Conservation (phyloP, 2,329 filamentous ascomycete species). For the Fusarium hainanense region DNA sequence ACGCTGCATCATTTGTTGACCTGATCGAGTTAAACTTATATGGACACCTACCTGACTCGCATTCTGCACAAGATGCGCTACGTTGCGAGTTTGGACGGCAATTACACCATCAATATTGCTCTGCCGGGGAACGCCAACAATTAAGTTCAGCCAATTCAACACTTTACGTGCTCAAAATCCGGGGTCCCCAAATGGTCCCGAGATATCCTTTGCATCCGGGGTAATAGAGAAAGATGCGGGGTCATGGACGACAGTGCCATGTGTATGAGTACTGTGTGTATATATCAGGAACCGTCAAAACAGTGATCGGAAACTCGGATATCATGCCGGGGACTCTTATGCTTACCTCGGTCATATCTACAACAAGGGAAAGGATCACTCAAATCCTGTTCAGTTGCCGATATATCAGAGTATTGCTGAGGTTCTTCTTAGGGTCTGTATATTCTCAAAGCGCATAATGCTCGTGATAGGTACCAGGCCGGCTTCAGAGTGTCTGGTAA, state of each 20-base stretch:
- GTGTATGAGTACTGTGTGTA: neutral
- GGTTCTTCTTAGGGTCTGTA: neutral
- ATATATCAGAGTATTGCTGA: slow-evolving; percentile 5
- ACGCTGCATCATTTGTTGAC: neutral
- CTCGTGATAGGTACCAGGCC: neutral
- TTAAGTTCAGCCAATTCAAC: slow-evolving; percentile 3
- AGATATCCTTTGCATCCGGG: slow-evolving; percentile 28
- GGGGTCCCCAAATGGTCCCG: slow-evolving; percentile 17
- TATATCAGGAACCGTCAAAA: slow-evolving; percentile 4
- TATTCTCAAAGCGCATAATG: neutral
- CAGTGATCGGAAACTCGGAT: slow-evolving; percentile 22
- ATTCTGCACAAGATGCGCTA: neutral
- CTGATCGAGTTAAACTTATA: slow-evolving; percentile 10
- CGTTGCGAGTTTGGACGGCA: neutral
- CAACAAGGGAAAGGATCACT: neutral
- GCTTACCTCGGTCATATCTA: slow-evolving; percentile 26
- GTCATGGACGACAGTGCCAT: slow-evolving; percentile 11
- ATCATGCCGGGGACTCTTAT: slow-evolving; percentile 15
- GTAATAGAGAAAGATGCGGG: slow-evolving; percentile 40
- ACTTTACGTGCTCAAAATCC: slow-evolving; percentile 1
- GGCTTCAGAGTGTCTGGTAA: slow-evolving; percentile 3
- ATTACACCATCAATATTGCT: neutral
- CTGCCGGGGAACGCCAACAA: neutral
- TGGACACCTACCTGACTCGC: slow-evolving; percentile 16
- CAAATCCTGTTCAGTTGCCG: slow-evolving; percentile 13